Evolutionary conservation across 2,329 filamentous ascomycete species (phyloP).

Genomic region (Sporothrix globosa): DNA sequence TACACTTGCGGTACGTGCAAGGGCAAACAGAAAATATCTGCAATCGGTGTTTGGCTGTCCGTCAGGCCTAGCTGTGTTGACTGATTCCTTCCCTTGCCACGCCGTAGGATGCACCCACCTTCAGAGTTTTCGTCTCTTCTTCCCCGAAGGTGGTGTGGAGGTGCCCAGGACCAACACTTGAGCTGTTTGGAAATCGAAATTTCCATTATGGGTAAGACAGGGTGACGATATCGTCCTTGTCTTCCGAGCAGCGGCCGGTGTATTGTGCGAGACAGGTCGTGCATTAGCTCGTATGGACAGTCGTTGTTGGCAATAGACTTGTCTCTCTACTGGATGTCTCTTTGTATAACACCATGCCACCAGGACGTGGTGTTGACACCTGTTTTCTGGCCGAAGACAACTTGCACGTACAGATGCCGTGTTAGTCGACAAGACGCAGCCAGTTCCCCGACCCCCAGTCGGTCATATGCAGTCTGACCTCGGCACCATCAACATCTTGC

Average conservation of each 20-base stretch:
- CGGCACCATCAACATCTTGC: neutral
- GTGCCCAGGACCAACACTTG: neutral
- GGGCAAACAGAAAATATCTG: neutral
- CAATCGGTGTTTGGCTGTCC: neutral
- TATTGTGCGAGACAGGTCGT: slow-evolving; percentile 12
- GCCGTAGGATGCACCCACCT: neutral
- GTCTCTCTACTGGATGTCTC: neutral
- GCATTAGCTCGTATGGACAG: neutral
- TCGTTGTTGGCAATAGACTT: neutral
- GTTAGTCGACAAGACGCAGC: neutral
- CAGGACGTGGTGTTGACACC: slow-evolving; percentile 8
- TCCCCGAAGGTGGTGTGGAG: slow-evolving; percentile 23
- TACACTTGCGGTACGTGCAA: neutral
- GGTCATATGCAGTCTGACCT: neutral
- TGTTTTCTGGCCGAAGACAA: neutral
- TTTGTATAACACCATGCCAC: neutral
- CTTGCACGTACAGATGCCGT: neutral
- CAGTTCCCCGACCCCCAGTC: neutral
- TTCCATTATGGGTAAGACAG: neutral
- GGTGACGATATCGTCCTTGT: neutral
- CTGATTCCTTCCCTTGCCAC: neutral
- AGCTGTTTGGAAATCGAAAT: too few species aligned
- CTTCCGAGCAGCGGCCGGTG: neutral
- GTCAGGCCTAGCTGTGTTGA: too few species aligned
- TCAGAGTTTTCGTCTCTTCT: slow-evolving; percentile 12